phyloP scores from a whole-genome alignment of 176 grass and related monocot genomes.

The Aegilops tauschii region DNA sequence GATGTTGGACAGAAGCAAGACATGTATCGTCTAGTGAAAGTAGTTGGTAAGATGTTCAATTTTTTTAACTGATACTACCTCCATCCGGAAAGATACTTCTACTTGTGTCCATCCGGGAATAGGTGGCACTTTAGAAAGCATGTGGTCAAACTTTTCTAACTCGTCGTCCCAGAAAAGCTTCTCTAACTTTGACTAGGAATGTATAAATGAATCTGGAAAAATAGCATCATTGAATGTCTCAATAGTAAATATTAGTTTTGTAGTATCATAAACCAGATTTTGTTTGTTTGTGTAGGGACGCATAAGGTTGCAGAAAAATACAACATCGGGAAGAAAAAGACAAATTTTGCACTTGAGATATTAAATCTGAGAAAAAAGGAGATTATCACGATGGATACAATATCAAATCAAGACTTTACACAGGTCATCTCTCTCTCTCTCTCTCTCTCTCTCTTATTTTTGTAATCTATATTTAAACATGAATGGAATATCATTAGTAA shows the following conservation, averaged over 20 bases:
- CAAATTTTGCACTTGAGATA: conserved; percentile 85
- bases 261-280: not conserved
- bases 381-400: conserved; percentile 74
- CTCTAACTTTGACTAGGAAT: not conserved
- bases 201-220: not conserved
- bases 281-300: conserved; percentile 50
- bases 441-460: not conserved
- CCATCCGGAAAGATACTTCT: no score
- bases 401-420: conserved; percentile 98
- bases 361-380: conserved; percentile 92
- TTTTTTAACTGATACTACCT: not conserved
- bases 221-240: not conserved
- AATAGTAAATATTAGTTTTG: not conserved
- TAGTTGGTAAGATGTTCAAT: conserved; percentile 71
- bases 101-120: not conserved
- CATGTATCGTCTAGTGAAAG: conserved; percentile 94
- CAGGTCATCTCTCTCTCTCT: conserved; percentile 56
- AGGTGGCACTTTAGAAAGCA: not conserved
- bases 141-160: no score
- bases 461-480: conserved; percentile 3
- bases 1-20: conserved; percentile 81
- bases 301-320: conserved; percentile 78
- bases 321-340: conserved; percentile 82
- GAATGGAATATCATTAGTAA: not conserved
- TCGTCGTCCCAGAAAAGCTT: not conserved